Evolutionary conservation across 2,329 filamentous ascomycete species (phyloP), one percentile per base, ranked within the genome.

Genomic region (Colletotrichum echinochloae): DNA sequence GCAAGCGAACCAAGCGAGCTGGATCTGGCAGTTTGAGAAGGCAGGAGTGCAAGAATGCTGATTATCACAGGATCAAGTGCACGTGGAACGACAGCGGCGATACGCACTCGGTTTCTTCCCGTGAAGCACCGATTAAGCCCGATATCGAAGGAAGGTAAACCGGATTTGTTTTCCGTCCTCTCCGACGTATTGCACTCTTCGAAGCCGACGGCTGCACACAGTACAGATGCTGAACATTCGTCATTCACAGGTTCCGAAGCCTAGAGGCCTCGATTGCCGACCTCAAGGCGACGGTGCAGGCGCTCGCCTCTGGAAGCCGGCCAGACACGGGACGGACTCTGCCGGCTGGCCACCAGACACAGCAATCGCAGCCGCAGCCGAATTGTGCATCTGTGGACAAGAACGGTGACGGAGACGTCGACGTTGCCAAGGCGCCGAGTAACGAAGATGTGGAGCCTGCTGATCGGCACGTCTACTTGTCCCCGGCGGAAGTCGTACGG

Each of bases 41-140:
- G 33, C 12, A 18, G n/a, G 3, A 56, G 33, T 12, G 23, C 7
- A 6, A 18, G 9, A 49, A 14, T 39, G 18, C 59, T 61, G 59
- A 52, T 11, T 23, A 9, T 8, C 6, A 14, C 26, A 71, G 68
- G 46, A 71, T 71, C 6, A 68, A 52, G 33, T 71, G 68, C 30
- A 71, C 68, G 37, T 71, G 68, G 68, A 71, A 71, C 26, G 68
- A 71, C 59, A 71, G 68, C 37, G 68, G 68, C 37, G 68, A 71
- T 26, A 71, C 68, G 5, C 59, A 71, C 52, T 71, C 68, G 6
- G 64, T 55, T 33, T 54, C 68, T 44, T 68, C 64, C 6, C 30
- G 52, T 16, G 68, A 71, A 26, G 37, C 59, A 14, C 57, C 64
- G 2, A 54, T 18, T 18, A 71, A 68, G 30, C 68, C 52, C 9